Conservation (phyloP, 2,329 filamentous ascomycete genomes). For the Penicillium griseofulvum region DNA sequence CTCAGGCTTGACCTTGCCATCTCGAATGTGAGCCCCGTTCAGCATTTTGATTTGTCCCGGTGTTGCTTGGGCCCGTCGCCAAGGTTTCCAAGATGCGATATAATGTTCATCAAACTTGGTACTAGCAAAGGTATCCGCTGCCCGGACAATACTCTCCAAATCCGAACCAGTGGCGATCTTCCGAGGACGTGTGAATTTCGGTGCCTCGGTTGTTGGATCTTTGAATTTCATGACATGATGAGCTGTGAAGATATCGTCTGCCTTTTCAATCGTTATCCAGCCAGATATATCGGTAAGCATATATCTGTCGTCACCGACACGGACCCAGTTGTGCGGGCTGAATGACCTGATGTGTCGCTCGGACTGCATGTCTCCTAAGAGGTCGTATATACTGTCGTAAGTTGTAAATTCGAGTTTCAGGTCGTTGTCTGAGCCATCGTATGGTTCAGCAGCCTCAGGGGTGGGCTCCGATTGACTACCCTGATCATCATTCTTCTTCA, state of each 20-base stretch:
- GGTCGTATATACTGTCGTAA: constrained; percentile 87
- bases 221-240: constrained; percentile 34
- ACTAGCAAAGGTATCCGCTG: constrained; percentile 75
- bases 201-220: constrained; percentile 31
- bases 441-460: constrained; percentile 11
- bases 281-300: constrained; percentile 66
- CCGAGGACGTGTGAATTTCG: constrained; percentile 66
- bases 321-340: constrained; percentile 79
- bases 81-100: constrained; percentile 64
- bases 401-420: constrained; percentile 75
- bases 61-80: constrained; percentile 67
- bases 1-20: constrained; percentile 12
- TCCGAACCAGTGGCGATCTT: constrained; percentile 64
- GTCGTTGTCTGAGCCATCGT: constrained; percentile 29
- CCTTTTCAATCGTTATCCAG: constrained; percentile 54
- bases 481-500: constrained; percentile 53
- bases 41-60: constrained; percentile 47
- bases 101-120: constrained; percentile 65
- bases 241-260: constrained; percentile 30
- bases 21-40: constrained; percentile 36
- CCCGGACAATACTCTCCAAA: constrained; percentile 74
- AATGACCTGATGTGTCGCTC: constrained; percentile 76
- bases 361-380: constrained; percentile 76
- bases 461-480: not conserved
- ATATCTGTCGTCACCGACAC: constrained; percentile 67